Percentiles rank a stretch among this genome's conserved stretches.
These are phyloP conservation scores for Cyberlindnera euphorbiae DNA, from an alignment of 805 yeast species.

Conservation along the genomic window DNA sequence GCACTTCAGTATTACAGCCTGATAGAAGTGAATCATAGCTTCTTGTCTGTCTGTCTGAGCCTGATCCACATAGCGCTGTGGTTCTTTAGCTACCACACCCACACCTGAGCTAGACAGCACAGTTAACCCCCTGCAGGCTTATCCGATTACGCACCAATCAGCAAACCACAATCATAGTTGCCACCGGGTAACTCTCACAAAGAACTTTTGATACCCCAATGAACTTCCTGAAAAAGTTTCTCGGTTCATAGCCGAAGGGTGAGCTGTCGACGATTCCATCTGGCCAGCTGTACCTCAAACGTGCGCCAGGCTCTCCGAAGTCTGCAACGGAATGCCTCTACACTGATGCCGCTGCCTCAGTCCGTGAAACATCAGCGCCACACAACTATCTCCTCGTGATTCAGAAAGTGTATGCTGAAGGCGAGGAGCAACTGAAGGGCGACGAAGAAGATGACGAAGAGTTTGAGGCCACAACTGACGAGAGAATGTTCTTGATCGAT, in stretches of 20 bases:
- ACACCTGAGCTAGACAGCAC: too few relatives aligned
- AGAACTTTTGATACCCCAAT: too few relatives aligned
- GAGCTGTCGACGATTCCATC: conserved; percentile 66
- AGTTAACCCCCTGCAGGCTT: too few relatives aligned
- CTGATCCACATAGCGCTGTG: too few relatives aligned
- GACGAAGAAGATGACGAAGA: conserved; percentile 44
- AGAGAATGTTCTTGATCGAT: conserved; percentile 66
- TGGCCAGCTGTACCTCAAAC: conserved; percentile 70
- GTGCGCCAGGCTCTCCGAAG: conserved; percentile 79
- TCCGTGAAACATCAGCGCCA: conserved; percentile 62
- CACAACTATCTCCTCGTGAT: conserved; percentile 68
- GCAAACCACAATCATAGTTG: too few relatives aligned
- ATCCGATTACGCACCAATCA: too few relatives aligned
- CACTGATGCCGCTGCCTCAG: conserved; percentile 71
- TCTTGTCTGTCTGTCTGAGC: too few relatives aligned
- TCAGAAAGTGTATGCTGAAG: conserved; percentile 64
- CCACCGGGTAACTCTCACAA: background rate
- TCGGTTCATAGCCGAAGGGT: conserved; percentile 51
- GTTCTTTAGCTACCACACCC: too few relatives aligned
- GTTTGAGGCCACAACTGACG: conserved; percentile 44
- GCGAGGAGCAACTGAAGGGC: conserved; percentile 46
- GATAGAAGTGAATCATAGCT: too few relatives aligned
- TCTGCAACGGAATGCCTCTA: conserved; percentile 81
- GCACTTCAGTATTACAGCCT: too few relatives aligned
- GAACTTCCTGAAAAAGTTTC: conserved; percentile 69